Percentiles rank a stretch among this genome's conserved stretches.
These are phyloP conservation scores for Gigaspora rosea DNA, from an alignment of 192 early-diverging fungal genomes.

Conservation along the genomic window DNA sequence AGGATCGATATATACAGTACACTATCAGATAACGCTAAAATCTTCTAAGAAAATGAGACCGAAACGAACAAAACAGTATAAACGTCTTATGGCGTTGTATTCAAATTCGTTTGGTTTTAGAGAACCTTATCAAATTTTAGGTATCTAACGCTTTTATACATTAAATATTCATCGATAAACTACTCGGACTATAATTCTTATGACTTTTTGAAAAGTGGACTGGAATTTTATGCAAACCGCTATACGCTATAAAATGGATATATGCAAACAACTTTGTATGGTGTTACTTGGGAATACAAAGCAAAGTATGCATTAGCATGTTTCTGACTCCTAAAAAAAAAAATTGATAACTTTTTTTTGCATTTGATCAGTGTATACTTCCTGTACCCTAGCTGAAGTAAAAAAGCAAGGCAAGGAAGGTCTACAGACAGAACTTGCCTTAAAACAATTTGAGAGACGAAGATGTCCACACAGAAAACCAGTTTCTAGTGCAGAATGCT, in stretches of 20 bases:
- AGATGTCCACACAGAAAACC: conserved; percentile 77
- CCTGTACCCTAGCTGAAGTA: conserved; percentile 75
- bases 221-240: conserved; percentile 79
- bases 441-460: conserved; percentile 76
- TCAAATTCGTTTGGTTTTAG: conserved; percentile 79
- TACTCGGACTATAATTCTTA: background rate
- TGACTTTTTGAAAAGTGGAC: conserved; percentile 58
- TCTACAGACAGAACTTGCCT: conserved; percentile 54
- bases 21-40: background rate
- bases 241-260: conserved; percentile 61
- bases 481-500: conserved; percentile 66
- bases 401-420: conserved; percentile 58
- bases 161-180: background rate
- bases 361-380: conserved; percentile 52
- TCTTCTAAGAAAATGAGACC: conserved; percentile 71
- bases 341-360: background rate
- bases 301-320: conserved; percentile 55
- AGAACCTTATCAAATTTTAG: conserved; percentile 87
- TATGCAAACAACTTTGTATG: conserved; percentile 62
- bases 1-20: no score
- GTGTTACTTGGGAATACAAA: conserved; percentile 67
- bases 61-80: conserved; percentile 81
- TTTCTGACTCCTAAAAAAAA: conserved; percentile 16
- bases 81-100: conserved; percentile 82
- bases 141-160: conserved; percentile 43